Percentiles rank a stretch among this genome's conserved stretches.
These are phyloP conservation scores for Ceratobasidium sp. DNA, from an alignment of 1,284 basidiomycete genomes.

Conservation along the genomic window DNA sequence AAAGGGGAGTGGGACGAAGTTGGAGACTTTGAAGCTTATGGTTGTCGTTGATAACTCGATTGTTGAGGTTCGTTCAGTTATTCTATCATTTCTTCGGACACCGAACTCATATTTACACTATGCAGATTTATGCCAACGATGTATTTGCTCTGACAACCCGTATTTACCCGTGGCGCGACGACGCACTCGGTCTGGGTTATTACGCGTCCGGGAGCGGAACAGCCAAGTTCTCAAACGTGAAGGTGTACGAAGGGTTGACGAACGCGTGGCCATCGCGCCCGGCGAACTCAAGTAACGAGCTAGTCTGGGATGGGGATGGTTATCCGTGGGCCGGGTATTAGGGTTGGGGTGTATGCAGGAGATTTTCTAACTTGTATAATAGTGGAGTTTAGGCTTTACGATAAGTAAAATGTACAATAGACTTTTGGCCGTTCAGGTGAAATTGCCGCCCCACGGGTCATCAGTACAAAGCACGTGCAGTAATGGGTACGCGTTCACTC, in stretches of 20 bases:
- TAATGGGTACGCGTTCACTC: too few relatives aligned
- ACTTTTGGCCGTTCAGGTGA: too few relatives aligned
- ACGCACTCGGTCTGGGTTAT: constrained; percentile 36
- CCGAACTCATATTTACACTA: neutral
- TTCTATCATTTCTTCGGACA: neutral
- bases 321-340: constrained; percentile 39
- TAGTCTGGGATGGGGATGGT: constrained; percentile 29
- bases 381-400: neutral
- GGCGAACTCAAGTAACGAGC: constrained; percentile 27
- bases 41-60: constrained; percentile 40
- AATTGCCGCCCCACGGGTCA: too few relatives aligned
- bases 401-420: constrained; percentile 9
- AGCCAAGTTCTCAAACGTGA: constrained; percentile 35
- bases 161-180: constrained; percentile 40
- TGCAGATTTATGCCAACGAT: constrained; percentile 41
- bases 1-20: constrained; percentile 7
- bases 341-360: too few relatives aligned
- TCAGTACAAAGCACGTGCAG: too few relatives aligned
- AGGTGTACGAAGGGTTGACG: constrained; percentile 37
- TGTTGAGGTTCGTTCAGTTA: constrained; percentile 38
- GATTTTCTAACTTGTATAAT: neutral
- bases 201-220: constrained; percentile 34
- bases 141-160: constrained; percentile 41
- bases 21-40: constrained; percentile 24
- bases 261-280: constrained; percentile 41